phyloP scores from a whole-genome alignment of 208 protist species.

The Leishmania mexicana region DNA sequence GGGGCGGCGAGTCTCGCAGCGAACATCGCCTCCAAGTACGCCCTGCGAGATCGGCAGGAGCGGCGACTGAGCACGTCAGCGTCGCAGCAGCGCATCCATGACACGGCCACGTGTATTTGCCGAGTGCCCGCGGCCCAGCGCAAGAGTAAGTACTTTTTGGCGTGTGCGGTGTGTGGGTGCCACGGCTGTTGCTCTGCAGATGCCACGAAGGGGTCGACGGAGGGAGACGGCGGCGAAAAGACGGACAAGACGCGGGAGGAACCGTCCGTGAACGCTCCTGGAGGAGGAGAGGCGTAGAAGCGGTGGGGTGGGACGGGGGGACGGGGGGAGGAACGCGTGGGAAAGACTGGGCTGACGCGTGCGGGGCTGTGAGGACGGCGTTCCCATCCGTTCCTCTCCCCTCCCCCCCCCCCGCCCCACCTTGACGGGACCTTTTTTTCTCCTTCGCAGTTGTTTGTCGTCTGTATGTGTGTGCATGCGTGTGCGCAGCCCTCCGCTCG shows the following conservation, averaged over 20 bases:
- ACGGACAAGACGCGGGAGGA: neutral
- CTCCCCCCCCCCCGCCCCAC: neutral
- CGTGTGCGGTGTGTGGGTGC: slow-evolving; percentile 83
- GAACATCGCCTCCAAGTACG: slow-evolving; percentile 52
- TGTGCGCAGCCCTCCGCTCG: neutral
- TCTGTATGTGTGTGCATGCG: neutral
- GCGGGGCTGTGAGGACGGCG: neutral
- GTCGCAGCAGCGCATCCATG: neutral
- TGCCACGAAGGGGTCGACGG: slow-evolving; percentile 8
- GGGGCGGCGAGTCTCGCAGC: slow-evolving; percentile 66
- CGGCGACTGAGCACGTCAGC: slow-evolving; percentile 27
- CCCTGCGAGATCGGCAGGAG: slow-evolving; percentile 53
- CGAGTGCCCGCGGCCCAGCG: slow-evolving; percentile 73
- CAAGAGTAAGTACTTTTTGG: slow-evolving; percentile 51
- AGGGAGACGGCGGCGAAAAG: neutral
- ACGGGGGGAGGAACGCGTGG: neutral
- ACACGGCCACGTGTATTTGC: slow-evolving; percentile 66
- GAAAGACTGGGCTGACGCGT: neutral
- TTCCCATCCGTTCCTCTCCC: neutral
- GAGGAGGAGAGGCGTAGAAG: neutral
- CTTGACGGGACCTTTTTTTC: neutral
- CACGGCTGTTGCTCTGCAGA: slow-evolving; percentile 73
- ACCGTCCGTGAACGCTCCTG: neutral
- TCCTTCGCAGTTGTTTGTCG: neutral
- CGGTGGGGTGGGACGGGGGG: neutral